These are phyloP conservation scores for Neoboletus subvelutipes DNA, from an alignment of 768 basidiomycete species.

Conservation along the genomic window DNA sequence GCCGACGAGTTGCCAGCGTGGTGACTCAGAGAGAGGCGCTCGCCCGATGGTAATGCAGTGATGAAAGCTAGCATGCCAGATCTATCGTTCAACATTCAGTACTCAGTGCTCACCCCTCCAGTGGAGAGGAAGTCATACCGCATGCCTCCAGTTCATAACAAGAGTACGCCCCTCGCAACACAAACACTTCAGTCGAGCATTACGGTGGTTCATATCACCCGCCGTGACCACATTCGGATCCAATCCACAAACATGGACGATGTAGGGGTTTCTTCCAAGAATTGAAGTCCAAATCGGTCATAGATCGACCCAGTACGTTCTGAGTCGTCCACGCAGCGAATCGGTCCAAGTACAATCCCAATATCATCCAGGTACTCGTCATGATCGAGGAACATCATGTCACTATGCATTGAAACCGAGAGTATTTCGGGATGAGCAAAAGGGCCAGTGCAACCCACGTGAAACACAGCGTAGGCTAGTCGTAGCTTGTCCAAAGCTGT, in stretches of 20 bases:
- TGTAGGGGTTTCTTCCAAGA: slow-evolving; percentile 12
- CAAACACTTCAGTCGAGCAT: slow-evolving; percentile 14
- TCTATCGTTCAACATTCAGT: not conserved
- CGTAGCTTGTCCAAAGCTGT: slow-evolving; percentile 1
- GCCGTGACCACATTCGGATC: slow-evolving; percentile 10
- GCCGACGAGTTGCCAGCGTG: slow-evolving; percentile 11
- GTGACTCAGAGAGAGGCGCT: not conserved
- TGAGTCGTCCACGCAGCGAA: not conserved
- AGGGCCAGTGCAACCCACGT: not conserved
- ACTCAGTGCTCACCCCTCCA: not conserved
- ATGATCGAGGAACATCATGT: not conserved
- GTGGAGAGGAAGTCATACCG: not conserved
- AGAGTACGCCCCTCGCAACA: not conserved
- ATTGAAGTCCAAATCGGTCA: not conserved
- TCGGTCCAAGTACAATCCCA: not conserved
- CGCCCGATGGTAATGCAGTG: slow-evolving; percentile 6
- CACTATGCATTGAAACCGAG: not conserved
- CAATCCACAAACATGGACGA: slow-evolving; percentile 13
- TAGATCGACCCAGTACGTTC: not conserved
- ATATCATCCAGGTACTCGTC: not conserved
- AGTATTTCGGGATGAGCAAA: slow-evolving; percentile 1
- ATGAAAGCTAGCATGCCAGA: slow-evolving; percentile 8
- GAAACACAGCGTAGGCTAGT: slow-evolving; percentile 14
- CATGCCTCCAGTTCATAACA: slow-evolving; percentile 14
- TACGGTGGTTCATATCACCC: slow-evolving; percentile 12